Evolutionary conservation across 129 eudicot species (phyloP).

Genomic region (Solidago caesia): DNA sequence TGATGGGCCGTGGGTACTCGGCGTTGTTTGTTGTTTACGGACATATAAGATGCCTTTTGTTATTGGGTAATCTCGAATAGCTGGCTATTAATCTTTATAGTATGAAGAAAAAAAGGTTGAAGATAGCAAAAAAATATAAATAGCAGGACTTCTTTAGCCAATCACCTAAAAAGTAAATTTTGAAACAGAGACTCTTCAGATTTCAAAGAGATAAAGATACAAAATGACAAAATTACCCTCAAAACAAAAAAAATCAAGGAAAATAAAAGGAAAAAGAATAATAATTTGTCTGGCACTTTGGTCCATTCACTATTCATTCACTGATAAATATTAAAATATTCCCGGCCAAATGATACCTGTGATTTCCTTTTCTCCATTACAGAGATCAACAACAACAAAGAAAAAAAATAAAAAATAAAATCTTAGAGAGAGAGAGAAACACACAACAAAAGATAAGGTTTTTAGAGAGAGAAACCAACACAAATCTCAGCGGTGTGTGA

Average conservation of each 20-base stretch:
- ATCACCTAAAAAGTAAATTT: background rate
- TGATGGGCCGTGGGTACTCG: too few species aligned
- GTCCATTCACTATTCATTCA: conserved; percentile 28
- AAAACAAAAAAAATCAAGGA: conserved; percentile 23
- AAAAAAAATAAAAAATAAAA: background rate
- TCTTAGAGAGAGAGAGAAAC: background rate
- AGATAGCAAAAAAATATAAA: background rate
- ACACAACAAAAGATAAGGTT: conserved; percentile 23
- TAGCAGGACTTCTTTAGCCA: conserved; percentile 6
- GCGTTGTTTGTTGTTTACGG: too few species aligned
- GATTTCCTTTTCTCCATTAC: conserved; percentile 37
- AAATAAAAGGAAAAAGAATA: conserved; percentile 11
- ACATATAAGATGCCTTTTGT: too few species aligned
- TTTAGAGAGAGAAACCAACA: conserved; percentile 2
- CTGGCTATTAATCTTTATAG: too few species aligned
- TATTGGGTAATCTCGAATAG: too few species aligned
- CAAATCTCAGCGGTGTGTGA: background rate
- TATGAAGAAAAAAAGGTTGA: background rate
- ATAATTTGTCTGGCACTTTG: conserved; percentile 25
- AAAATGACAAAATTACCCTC: conserved; percentile 24
- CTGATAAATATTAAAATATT: conserved; percentile 20
- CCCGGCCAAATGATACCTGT: conserved; percentile 16
- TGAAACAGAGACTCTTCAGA: conserved; percentile 5
- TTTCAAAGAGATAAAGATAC: conserved; percentile 6
- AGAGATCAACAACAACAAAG: conserved; percentile 21